Conservation (phyloP, 345 rosid genomes). For the Arabidopsis arenosa region DNA sequence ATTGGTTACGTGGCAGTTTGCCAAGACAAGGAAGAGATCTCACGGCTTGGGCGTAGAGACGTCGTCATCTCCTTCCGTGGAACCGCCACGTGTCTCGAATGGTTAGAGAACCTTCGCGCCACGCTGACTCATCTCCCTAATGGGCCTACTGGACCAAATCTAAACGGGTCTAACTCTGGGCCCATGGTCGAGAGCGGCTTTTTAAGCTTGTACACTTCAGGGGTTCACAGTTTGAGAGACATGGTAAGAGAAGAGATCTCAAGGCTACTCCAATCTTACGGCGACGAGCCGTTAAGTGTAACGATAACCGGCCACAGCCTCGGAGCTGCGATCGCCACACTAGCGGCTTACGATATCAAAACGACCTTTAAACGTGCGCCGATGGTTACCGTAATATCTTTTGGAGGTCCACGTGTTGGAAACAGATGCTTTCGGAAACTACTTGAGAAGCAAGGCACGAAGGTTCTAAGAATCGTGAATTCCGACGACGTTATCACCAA, state of each 20-base stretch:
- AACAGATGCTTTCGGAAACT: constrained; percentile 63
- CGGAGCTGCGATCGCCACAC: constrained; percentile 87
- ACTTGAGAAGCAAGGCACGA: constrained; percentile 75
- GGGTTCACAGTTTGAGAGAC: constrained; percentile 60
- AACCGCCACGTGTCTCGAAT: constrained; percentile 90
- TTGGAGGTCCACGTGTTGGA: constrained; percentile 95
- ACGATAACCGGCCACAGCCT: constrained; percentile 94
- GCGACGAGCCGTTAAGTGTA: constrained; percentile 75
- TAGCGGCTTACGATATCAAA: constrained; percentile 76
- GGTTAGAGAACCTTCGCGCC: constrained; percentile 94
- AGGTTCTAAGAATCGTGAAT: constrained; percentile 81
- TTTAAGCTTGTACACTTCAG: constrained; percentile 76
- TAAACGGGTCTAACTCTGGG: constrained; percentile 27
- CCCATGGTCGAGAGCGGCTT: constrained; percentile 97
- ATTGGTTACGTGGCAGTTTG: constrained; percentile 96
- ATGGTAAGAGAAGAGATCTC: constrained; percentile 70
- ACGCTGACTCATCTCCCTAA: constrained; percentile 58
- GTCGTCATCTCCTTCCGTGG: constrained; percentile 83
- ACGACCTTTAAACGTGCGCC: constrained; percentile 59
- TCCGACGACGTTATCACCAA: constrained; percentile 84
- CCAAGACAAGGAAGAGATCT: constrained; percentile 71
- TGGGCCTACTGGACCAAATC: constrained; percentile 13
- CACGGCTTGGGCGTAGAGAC: constrained; percentile 86
- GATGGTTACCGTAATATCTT: constrained; percentile 81
- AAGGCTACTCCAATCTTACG: constrained; percentile 59